Evolutionary conservation across 2,329 filamentous ascomycete genomes (phyloP).

Genomic region (Aureobasidium sp.): DNA sequence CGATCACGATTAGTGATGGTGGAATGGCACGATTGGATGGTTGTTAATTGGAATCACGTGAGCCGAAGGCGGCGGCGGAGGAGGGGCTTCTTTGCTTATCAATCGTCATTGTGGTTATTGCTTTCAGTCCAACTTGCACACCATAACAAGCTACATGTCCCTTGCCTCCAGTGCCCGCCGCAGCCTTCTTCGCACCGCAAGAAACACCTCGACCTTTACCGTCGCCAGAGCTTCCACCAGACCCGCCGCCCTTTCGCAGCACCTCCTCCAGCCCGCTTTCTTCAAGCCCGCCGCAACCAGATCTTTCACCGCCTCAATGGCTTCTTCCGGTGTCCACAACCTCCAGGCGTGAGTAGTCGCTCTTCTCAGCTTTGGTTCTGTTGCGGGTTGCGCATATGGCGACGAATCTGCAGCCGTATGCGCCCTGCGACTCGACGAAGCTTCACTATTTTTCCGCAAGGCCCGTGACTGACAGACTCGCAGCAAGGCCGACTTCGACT

Average conservation of each 20-base stretch:
- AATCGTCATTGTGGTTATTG: background rate
- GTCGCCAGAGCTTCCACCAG: constrained; percentile 7
- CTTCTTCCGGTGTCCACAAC: constrained; percentile 43
- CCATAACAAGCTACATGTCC: constrained; percentile 2
- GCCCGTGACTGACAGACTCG: constrained; percentile 4
- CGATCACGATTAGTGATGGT: background rate
- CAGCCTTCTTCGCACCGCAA: constrained; percentile 15
- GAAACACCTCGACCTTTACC: constrained; percentile 12
- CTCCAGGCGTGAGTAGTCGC: constrained; percentile 33
- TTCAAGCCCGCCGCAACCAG: constrained; percentile 19
- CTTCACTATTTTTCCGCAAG: background rate
- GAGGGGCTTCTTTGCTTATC: background rate
- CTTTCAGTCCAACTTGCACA: background rate
- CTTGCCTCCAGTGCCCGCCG: constrained; percentile 9
- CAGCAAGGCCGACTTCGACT: constrained; percentile 53
- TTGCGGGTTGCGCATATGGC: background rate
- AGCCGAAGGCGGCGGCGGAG: background rate
- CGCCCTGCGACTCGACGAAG: background rate
- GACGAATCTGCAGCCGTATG: background rate
- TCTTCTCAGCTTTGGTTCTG: background rate
- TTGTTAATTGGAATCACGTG: background rate
- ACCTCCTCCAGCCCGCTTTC: constrained; percentile 15
- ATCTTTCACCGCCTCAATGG: constrained; percentile 38
- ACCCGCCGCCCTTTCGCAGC: constrained; percentile 12
- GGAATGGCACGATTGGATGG: background rate